phyloP scores from a whole-genome alignment of 2,329 filamentous ascomycete genomes.

The Emergomyces pasteurianus region DNA sequence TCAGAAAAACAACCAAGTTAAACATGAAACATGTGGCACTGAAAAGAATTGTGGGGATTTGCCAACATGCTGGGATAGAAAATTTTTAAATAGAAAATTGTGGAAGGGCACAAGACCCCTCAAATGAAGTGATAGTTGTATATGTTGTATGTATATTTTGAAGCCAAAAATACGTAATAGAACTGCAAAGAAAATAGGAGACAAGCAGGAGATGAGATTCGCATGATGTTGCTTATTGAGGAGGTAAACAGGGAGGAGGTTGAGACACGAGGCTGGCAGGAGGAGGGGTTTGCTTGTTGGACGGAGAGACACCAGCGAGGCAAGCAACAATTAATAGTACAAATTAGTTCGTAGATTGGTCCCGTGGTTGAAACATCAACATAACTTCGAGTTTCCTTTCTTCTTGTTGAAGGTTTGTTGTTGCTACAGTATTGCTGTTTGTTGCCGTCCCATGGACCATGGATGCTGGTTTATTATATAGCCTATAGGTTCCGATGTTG shows the following conservation, averaged over 20 bases:
- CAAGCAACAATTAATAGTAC: neutral
- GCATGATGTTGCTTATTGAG: too few relatives aligned
- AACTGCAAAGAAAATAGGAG: neutral
- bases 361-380: neutral
- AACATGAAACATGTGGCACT: neutral
- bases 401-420: too few relatives aligned
- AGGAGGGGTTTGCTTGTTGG: too few relatives aligned
- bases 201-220: neutral
- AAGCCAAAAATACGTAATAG: neutral
- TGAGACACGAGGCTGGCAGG: neutral
- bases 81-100: neutral
- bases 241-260: too few relatives aligned
- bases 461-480: too few relatives aligned
- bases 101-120: neutral
- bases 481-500: too few relatives aligned
- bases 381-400: too few relatives aligned
- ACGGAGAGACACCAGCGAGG: too few relatives aligned
- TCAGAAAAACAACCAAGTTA: too few relatives aligned
- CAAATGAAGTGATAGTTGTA: neutral
- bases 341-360: neutral
- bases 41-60: neutral
- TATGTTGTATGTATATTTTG: too few relatives aligned
- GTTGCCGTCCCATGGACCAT: neutral
- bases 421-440: neutral
- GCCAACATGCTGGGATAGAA: neutral